phyloP scores from a whole-genome alignment of 2,329 filamentous ascomycete genomes.

The Amesomyces nigricolor region DNA sequence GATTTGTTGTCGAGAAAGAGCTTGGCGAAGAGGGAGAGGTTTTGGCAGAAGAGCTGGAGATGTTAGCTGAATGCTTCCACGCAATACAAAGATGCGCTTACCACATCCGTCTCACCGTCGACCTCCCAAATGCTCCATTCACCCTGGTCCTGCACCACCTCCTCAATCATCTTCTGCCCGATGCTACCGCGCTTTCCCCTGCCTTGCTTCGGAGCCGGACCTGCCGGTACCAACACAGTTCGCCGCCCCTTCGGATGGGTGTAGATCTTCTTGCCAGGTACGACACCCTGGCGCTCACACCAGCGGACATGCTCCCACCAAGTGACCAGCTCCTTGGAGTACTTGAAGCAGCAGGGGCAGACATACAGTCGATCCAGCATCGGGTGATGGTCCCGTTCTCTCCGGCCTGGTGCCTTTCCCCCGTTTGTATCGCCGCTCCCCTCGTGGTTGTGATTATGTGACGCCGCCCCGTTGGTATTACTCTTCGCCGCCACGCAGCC shows the following conservation, averaged over 20 bases:
- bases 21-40: conserved; percentile 92
- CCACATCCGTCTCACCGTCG: conserved; percentile 78
- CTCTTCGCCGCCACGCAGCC: conserved; percentile 11
- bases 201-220: conserved; percentile 30
- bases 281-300: conserved; percentile 46
- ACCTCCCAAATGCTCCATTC: conserved; percentile 88
- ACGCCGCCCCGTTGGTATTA: conserved; percentile 9
- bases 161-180: conserved; percentile 36
- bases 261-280: conserved; percentile 72
- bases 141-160: conserved; percentile 52
- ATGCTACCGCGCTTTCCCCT: conserved; percentile 35
- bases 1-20: conserved; percentile 97
- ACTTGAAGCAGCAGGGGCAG: conserved; percentile 92
- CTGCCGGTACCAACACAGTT: conserved; percentile 33
- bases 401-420: conserved; percentile 27
- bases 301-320: conserved; percentile 54
- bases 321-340: conserved; percentile 59
- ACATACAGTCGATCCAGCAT: conserved; percentile 71
- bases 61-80: no score
- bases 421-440: conserved; percentile 28
- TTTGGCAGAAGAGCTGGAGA: conserved; percentile 76
- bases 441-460: conserved; percentile 11
- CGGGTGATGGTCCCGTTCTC: conserved; percentile 29
- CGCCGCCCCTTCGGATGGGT: conserved; percentile 47
- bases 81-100: no score